Percentiles rank a stretch among this genome's conserved stretches.
phyloP scores from a whole-genome alignment of 805 yeast species.

The Clavispora fructus region DNA sequence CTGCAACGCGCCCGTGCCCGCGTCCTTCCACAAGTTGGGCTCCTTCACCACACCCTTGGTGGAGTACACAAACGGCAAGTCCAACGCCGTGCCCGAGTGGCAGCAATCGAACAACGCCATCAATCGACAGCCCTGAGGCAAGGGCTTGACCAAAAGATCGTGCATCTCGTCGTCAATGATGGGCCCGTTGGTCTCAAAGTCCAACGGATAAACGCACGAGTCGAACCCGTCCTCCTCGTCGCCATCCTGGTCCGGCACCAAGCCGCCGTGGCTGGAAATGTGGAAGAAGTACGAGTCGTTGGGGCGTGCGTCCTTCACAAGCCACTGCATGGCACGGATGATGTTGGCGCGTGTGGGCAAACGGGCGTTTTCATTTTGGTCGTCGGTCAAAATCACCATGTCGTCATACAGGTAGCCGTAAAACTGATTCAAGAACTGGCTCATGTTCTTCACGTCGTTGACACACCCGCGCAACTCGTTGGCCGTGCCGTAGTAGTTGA shows the following conservation, averaged over 20 bases:
- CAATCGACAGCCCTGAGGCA: constrained; percentile 68
- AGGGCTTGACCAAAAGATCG: constrained; percentile 60
- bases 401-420: constrained; percentile 49
- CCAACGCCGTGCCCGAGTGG: constrained; percentile 80
- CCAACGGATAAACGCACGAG: constrained; percentile 70
- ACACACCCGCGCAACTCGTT: constrained; percentile 72
- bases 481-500: constrained; percentile 64
- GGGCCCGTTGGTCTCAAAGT: constrained; percentile 61
- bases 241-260: constrained; percentile 60
- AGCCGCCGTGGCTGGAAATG: constrained; percentile 86
- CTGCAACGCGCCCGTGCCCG: constrained; percentile 57
- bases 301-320: constrained; percentile 64
- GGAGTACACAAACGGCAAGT: constrained; percentile 74
- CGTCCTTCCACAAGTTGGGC: constrained; percentile 71
- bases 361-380: constrained; percentile 37
- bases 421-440: constrained; percentile 29
- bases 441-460: constrained; percentile 63
- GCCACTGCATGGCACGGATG: constrained; percentile 76
- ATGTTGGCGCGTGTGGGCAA: constrained; percentile 69
- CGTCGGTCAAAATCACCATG: constrained; percentile 59
- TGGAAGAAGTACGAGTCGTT: constrained; percentile 79
- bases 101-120: constrained; percentile 83
- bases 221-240: constrained; percentile 74
- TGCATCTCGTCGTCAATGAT: constrained; percentile 74
- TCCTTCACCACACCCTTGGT: constrained; percentile 81